Evolutionary conservation across 495 filamentous ascomycete species (phyloP), one percentile per base, ranked within the genome.

Genomic region (Articulospora tetracladia): DNA sequence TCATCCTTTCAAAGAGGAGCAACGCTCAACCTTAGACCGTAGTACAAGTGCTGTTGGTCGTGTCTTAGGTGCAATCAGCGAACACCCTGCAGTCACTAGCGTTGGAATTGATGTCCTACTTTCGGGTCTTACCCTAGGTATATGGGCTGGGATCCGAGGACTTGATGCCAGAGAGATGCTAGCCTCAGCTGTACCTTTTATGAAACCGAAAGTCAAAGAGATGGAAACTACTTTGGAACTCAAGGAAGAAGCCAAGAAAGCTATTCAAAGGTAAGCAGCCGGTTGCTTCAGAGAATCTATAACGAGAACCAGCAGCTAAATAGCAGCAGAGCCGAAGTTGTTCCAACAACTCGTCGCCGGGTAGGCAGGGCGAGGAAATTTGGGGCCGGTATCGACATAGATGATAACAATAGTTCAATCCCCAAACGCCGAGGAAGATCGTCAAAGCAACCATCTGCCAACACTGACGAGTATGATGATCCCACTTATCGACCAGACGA

Each of bases 131-230:
- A 81, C 79, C 62, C 68, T 85, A 1, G 76, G 79, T 3, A 49
- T 78, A 0, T 85, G 82, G 82, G 72, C 76, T 10, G 79, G 77
- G n/a, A 70, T 78, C 6, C 70, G 81, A 13, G 73, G 76, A 12
- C 67, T 76, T 8, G 74, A 82, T 61, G 65, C 73, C 0, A 58
- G 68, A 27, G 68, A 73, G 53, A 77, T 84, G 60, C 62, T 69
- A 49, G 46, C 28, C 15, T 58, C 52, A 24, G 56, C 26, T 28
- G 51, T 54, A 19, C 44, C 22, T 24, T 55, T 61, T 32, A 53
- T 47, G 28, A 27, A 34, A 13, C 20, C 23, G 12, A 39, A 49
- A 4, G 58, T 53, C 10, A 64, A 70, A 24, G 53, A 50, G 32
- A 27, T 57, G 23, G 58, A 57, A 23, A 53, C 27, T 11, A 48